Evolutionary conservation across 768 basidiomycete genomes (phyloP).

Genomic region (Hirschioporus abietinus): DNA sequence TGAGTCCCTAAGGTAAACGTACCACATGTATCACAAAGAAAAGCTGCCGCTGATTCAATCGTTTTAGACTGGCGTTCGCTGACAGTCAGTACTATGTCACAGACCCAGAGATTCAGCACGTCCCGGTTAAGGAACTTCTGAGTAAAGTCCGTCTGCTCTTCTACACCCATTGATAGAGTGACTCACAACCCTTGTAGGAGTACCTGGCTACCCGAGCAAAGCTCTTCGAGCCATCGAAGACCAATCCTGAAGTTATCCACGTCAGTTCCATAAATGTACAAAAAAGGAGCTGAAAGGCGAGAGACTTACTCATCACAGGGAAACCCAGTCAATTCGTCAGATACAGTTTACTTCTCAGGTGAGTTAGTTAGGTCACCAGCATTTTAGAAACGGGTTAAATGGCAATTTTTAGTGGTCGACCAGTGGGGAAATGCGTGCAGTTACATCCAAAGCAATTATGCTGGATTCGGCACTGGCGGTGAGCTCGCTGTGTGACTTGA

Average conservation of each 20-base stretch:
- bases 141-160: constrained; percentile 54
- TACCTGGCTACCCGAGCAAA: constrained; percentile 79
- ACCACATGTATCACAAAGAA: constrained; percentile 56
- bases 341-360: constrained; percentile 94
- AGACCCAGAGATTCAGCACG: constrained; percentile 73
- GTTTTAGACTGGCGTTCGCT: constrained; percentile 21
- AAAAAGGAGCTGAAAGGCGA: constrained; percentile 8
- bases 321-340: constrained; percentile 76
- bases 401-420: constrained; percentile 51
- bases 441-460: constrained; percentile 84
- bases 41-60: not conserved
- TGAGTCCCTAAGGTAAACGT: constrained; percentile 69
- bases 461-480: constrained; percentile 91
- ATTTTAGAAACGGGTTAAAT: not conserved
- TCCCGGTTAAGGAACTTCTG: constrained; percentile 78
- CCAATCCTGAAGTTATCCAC: constrained; percentile 61
- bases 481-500: constrained; percentile 9
- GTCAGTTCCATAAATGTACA: constrained; percentile 31
- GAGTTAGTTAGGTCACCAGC: constrained; percentile 4
- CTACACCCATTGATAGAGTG: constrained; percentile 2
- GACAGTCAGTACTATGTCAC: constrained; percentile 90
- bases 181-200: constrained; percentile 42
- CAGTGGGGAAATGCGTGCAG: constrained; percentile 90
- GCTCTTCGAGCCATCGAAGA: constrained; percentile 66
- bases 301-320: constrained; percentile 42